Conservation (phyloP, 169 alveolate species). For the Plasmodium gonderi region DNA sequence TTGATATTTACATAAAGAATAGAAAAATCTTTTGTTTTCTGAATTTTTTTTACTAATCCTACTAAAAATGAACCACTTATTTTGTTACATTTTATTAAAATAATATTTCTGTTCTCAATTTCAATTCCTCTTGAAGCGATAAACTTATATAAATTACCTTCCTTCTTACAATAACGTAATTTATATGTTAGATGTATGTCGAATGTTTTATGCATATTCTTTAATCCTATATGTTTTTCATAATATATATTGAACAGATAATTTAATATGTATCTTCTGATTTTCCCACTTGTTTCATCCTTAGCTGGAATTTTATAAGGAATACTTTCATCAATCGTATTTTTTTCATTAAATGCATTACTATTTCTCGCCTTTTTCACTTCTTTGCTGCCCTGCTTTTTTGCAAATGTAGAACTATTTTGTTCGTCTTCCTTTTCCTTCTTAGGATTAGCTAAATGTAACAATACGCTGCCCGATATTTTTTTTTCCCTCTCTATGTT, state of each 20-base stretch:
- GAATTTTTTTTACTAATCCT: slow-evolving; percentile 34
- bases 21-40: slow-evolving; percentile 10
- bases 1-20: slow-evolving; percentile 35
- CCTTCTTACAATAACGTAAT: slow-evolving; percentile 24
- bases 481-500: no score
- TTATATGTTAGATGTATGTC: slow-evolving; percentile 38
- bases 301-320: neutral
- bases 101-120: slow-evolving; percentile 12
- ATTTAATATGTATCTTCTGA: slow-evolving; percentile 44
- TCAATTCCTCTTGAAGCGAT: slow-evolving; percentile 5
- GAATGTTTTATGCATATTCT: slow-evolving; percentile 37
- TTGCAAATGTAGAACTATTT: neutral
- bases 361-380: neutral
- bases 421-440: neutral
- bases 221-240: slow-evolving; percentile 49
- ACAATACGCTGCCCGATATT: neutral
- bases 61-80: neutral
- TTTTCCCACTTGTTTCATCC: neutral
- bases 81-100: slow-evolving; percentile 17
- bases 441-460: neutral
- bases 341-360: neutral
- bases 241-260: slow-evolving; percentile 55
- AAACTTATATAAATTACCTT: slow-evolving; percentile 22
- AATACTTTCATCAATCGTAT: neutral
- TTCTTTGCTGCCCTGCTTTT: neutral